Evolutionary conservation across 2,329 filamentous ascomycete species (phyloP).

Genomic region (Aaosphaeria pasadenensis): DNA sequence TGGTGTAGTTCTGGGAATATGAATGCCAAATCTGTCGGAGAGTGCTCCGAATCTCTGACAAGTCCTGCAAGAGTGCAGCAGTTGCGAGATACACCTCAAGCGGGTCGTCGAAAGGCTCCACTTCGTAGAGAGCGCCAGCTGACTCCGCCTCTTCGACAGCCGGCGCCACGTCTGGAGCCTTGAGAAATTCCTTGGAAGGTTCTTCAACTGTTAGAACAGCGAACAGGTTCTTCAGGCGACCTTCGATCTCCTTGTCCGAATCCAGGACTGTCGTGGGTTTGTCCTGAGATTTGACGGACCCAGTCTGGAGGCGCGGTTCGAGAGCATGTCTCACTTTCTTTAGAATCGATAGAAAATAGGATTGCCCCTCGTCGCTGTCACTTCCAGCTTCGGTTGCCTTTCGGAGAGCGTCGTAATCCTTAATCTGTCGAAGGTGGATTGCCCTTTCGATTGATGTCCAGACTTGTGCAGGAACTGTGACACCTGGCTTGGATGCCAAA

Average conservation of each 20-base stretch:
- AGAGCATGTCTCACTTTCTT: slow-evolving; percentile 32
- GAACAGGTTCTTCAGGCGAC: slow-evolving; percentile 30
- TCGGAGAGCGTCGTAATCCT: not conserved
- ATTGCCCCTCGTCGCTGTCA: slow-evolving; percentile 21
- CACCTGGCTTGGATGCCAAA: slow-evolving; percentile 17
- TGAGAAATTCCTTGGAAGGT: slow-evolving; percentile 35
- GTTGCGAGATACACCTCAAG: slow-evolving; percentile 6
- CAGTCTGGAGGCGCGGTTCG: slow-evolving; percentile 3
- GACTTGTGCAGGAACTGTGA: not conserved
- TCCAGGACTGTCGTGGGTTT: not conserved
- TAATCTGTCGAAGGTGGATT: not conserved
- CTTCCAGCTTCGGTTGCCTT: not conserved
- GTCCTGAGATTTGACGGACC: not conserved
- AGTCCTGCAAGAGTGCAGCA: slow-evolving; percentile 3
- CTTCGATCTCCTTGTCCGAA: slow-evolving; percentile 1
- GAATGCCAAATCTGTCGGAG: slow-evolving; percentile 1
- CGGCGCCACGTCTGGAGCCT: slow-evolving; percentile 24
- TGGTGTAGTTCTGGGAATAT: not conserved
- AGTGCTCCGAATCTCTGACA: slow-evolving; percentile 3
- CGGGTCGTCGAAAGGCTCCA: slow-evolving; percentile 5
- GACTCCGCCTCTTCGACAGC: slow-evolving; percentile 5
- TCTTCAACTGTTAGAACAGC: slow-evolving; percentile 34
- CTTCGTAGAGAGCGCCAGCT: slow-evolving; percentile 1
- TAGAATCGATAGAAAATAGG: slow-evolving; percentile 34
- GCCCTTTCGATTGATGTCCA: slow-evolving; percentile 3